These are phyloP conservation scores for Tephrocybe sp. DNA, from an alignment of 768 basidiomycete species.

Conservation along the genomic window DNA sequence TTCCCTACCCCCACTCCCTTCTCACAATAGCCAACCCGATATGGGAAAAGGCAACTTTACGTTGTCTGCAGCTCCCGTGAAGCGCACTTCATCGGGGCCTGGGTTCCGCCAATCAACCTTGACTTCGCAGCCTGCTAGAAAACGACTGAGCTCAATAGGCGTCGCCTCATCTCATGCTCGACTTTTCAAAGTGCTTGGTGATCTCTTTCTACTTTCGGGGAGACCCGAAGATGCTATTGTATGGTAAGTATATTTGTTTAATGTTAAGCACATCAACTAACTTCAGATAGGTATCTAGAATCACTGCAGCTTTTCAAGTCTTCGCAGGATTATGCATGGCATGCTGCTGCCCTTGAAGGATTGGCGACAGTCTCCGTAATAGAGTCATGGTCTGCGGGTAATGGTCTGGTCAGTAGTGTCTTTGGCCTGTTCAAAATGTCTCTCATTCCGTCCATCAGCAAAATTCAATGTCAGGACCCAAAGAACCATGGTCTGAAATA, in stretches of 20 bases:
- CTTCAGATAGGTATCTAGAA: conserved; percentile 74
- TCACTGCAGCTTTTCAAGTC: conserved; percentile 75
- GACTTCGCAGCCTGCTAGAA: conserved; percentile 48
- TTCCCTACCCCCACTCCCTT: conserved; percentile 44
- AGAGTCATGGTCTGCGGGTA: conserved; percentile 81
- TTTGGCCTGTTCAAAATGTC: conserved; percentile 13
- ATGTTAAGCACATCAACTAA: not conserved
- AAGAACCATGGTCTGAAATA: conserved; percentile 77
- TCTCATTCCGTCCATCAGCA: conserved; percentile 40
- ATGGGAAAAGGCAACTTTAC: conserved; percentile 38
- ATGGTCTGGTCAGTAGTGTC: conserved; percentile 59
- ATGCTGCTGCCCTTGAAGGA: conserved; percentile 86
- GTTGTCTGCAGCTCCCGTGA: conserved; percentile 40
- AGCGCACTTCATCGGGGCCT: conserved; percentile 57
- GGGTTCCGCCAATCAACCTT: conserved; percentile 55
- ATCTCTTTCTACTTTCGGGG: conserved; percentile 89
- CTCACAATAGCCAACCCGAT: conserved; percentile 60
- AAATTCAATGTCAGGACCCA: conserved; percentile 47
- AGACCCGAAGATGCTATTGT: conserved; percentile 76
- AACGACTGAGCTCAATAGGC: conserved; percentile 63
- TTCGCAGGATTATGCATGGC: conserved; percentile 82
- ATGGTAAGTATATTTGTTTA: conserved; percentile 50
- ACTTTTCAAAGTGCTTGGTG: conserved; percentile 84
- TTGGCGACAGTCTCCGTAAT: conserved; percentile 76
- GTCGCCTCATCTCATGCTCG: conserved; percentile 81